Base-by-base conservation (phyloP, 768 basidiomycete genomes). In the Ramaria rubella region DNA sequence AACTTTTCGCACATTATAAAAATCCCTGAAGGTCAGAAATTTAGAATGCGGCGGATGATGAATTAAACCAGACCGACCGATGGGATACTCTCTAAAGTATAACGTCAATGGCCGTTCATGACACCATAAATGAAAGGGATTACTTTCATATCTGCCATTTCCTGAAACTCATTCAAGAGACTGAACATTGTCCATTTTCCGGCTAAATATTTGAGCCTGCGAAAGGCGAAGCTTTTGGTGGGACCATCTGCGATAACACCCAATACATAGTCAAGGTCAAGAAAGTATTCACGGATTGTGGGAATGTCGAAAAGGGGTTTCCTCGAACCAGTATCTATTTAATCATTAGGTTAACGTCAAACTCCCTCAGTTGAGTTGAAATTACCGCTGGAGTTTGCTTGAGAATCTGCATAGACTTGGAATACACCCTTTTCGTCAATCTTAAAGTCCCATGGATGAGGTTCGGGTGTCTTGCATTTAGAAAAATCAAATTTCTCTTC, bases 1-100 rank as follows among this genome's bases (percentile, higher is more conserved):
- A 58, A 99, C 96, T 69, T 99, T 99, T 24, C 96, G 85, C 50
- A 93, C 78, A 68, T 99, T 99, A 72, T 99, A 99, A 64, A 99
- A 97, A 72, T 99, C 96, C 58, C 95, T 94, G 66, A n/a, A 58
- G 11, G 21, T 17, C 1, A 57, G 26, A 30, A 36, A 33, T 49
- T 52, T 14, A 27, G 5, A 17, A 5, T 59, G 49, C 19, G 43
- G 33, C 12, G 19, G 15, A n/a, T 5, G 27, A 42, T 17, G 3
- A 29, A 12, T 24, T 1, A 14, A n/a, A 42, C 31, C 33, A 43
- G 14, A 66, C 70, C 34, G 62, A 90, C 89, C 90, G 82, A 73
- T 94, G 91, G 14, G 91, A 85, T 21, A 92, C 87, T 52, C 82
- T 72, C 88, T 89, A 61, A 9, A 50, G 23, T 6, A 43, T 31